These are phyloP conservation scores for Cladosporium oxysporum DNA, from an alignment of 2,329 filamentous ascomycete species.

Conservation along the genomic window DNA sequence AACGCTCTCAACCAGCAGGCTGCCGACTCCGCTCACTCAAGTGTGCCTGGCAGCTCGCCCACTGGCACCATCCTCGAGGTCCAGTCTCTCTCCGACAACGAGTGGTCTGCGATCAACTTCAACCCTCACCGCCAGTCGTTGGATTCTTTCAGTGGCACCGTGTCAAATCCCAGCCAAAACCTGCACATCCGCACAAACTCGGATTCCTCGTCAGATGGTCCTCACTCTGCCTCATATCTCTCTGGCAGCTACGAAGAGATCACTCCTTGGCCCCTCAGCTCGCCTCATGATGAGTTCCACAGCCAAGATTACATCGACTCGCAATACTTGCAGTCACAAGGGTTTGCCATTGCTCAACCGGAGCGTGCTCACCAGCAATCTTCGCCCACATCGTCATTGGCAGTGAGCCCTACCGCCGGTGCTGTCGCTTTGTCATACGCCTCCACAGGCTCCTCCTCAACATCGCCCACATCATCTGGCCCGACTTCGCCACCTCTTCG, in stretches of 20 bases:
- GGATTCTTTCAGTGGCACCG: conserved; percentile 63
- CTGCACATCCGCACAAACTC: conserved; percentile 85
- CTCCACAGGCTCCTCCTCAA: conserved; percentile 33
- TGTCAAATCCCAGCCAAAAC: conserved; percentile 91
- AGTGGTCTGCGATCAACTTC: conserved; percentile 71
- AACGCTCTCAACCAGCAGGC: conserved; percentile 53
- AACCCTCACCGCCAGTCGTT: conserved; percentile 58
- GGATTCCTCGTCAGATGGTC: conserved; percentile 71
- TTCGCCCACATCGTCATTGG: conserved; percentile 32
- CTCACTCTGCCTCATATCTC: conserved; percentile 56
- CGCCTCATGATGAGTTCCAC: conserved; percentile 76
- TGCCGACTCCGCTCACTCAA: conserved; percentile 37
- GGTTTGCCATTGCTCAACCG: conserved; percentile 26
- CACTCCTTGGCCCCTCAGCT: conserved; percentile 71
- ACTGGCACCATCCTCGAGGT: conserved; percentile 83
- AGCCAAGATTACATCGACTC: conserved; percentile 63
- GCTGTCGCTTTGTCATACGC: conserved; percentile 27
- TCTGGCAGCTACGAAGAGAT: conserved; percentile 83
- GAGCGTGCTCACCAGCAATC: conserved; percentile 34
- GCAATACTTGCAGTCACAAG: conserved; percentile 48
- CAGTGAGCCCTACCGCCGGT: conserved; percentile 31
- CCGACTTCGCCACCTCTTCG: conserved; percentile 57
- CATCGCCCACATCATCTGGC: conserved; percentile 37
- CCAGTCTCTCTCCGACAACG: conserved; percentile 84
- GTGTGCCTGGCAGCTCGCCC: conserved; percentile 62